Evolutionary conservation across 2,329 filamentous ascomycete species (phyloP).

Genomic region (Penicillium sp.): DNA sequence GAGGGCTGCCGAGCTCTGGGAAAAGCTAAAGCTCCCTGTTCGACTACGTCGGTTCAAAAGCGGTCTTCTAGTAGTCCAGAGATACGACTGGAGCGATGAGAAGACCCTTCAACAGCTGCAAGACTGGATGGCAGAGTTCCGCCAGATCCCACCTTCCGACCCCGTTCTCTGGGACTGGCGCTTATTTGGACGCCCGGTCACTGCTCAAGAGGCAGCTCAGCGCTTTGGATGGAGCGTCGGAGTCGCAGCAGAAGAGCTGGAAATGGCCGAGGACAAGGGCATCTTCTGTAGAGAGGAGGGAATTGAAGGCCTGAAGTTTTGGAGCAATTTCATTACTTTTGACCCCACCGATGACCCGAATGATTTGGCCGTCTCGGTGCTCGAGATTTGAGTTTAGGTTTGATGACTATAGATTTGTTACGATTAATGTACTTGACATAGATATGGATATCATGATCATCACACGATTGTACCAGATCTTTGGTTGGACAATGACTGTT

Average conservation of each 20-base stretch:
- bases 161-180: slow-evolving; percentile 76
- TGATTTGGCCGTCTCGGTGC: slow-evolving; percentile 5
- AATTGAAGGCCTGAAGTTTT: slow-evolving; percentile 88
- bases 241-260: slow-evolving; percentile 90
- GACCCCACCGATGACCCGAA: slow-evolving; percentile 13
- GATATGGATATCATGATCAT: background rate
- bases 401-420: slow-evolving; percentile 5
- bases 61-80: slow-evolving; percentile 92
- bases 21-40: slow-evolving; percentile 82
- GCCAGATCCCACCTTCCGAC: slow-evolving; percentile 66
- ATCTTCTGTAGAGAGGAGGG: slow-evolving; percentile 88
- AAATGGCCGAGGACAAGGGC: slow-evolving; percentile 95
- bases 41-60: slow-evolving; percentile 88
- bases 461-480: background rate
- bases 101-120: slow-evolving; percentile 80
- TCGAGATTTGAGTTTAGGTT: slow-evolving; percentile 9
- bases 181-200: slow-evolving; percentile 81
- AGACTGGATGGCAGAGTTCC: slow-evolving; percentile 76
- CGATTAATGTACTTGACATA: background rate
- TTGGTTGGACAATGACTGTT: background rate
- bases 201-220: slow-evolving; percentile 85
- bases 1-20: slow-evolving; percentile 87
- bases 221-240: slow-evolving; percentile 96
- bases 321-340: slow-evolving; percentile 70
- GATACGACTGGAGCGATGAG: slow-evolving; percentile 85